Conservation (phyloP, 257 asterid genomes). For the Solanum etuberosum region DNA sequence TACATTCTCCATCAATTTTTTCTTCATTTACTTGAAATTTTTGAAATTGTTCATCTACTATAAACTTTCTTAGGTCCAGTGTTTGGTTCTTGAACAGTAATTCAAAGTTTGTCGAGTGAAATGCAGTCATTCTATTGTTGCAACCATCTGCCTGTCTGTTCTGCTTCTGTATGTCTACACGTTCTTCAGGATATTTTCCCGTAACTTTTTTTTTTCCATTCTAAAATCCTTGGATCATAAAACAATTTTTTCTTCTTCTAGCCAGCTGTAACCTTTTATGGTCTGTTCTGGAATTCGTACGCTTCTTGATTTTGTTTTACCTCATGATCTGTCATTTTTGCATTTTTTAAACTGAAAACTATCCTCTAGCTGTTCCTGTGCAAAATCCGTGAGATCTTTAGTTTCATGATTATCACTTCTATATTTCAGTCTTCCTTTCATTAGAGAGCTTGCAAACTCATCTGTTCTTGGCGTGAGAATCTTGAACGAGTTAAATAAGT, state of each 20-base stretch:
- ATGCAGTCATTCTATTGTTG: neutral
- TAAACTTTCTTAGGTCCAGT: neutral
- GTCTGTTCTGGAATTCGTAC: neutral
- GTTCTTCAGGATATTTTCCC: neutral
- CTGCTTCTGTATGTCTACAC: neutral
- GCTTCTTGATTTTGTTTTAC: neutral
- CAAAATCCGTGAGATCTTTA: neutral
- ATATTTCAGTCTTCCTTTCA: neutral
- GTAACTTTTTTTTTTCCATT: neutral
- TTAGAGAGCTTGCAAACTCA: neutral
- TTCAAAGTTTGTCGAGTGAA: neutral
- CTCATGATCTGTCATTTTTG: neutral
- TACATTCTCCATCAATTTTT: neutral
- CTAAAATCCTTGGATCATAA: neutral
- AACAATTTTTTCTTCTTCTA: neutral
- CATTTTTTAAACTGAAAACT: neutral
- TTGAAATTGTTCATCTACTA: neutral
- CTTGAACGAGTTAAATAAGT: neutral
- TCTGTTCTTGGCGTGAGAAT: neutral
- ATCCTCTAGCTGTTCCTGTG: neutral
- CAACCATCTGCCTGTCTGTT: neutral
- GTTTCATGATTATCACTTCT: neutral
- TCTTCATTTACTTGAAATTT: neutral
- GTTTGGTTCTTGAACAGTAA: neutral
- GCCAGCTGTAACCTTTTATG: neutral